Evolutionary conservation across 139 green algal genomes (phyloP).

Genomic region (Pleodorina starrii): DNA sequence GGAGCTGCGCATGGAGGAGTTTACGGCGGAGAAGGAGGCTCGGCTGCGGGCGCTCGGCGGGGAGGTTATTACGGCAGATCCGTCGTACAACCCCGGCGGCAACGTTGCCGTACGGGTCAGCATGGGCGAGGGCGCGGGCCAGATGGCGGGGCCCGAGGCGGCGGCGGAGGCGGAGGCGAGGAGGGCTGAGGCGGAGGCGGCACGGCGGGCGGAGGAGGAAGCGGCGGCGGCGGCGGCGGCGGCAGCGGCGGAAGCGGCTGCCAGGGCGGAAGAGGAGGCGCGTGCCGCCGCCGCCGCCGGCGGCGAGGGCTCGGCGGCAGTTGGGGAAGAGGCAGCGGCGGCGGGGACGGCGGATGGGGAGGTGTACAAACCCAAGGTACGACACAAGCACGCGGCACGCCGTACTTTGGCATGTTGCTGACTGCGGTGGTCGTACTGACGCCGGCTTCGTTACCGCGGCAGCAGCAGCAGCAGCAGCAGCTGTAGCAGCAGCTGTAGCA

Average conservation of each 20-base stretch:
- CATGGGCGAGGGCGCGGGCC: neutral
- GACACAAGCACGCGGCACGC: too few species aligned
- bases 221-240: neutral
- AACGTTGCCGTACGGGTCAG: conserved; percentile 18
- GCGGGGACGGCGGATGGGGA: conserved; percentile 34
- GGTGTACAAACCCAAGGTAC: conserved; percentile 67
- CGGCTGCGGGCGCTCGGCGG: conserved; percentile 50
- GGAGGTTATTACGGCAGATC: conserved; percentile 78
- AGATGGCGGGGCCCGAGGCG: conserved; percentile 38
- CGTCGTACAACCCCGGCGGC: conserved; percentile 44
- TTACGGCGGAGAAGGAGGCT: conserved; percentile 74
- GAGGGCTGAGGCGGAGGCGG: neutral
- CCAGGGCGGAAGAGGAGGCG: neutral
- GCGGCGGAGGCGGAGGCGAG: neutral
- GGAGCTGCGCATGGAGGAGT: conserved; percentile 71
- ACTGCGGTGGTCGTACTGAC: too few species aligned
- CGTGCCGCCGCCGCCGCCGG: neutral
- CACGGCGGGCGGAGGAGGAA: neutral
- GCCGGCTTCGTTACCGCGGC: too few species aligned
- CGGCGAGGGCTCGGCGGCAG: neutral
- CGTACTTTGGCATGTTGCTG: too few species aligned
- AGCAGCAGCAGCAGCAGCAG: too few species aligned
- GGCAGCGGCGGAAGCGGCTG: neutral
- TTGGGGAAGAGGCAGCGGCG: neutral
- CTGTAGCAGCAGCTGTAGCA: too few species aligned